Base-by-base conservation (phyloP, 768 basidiomycete species). In the Suillus hirtellus region DNA sequence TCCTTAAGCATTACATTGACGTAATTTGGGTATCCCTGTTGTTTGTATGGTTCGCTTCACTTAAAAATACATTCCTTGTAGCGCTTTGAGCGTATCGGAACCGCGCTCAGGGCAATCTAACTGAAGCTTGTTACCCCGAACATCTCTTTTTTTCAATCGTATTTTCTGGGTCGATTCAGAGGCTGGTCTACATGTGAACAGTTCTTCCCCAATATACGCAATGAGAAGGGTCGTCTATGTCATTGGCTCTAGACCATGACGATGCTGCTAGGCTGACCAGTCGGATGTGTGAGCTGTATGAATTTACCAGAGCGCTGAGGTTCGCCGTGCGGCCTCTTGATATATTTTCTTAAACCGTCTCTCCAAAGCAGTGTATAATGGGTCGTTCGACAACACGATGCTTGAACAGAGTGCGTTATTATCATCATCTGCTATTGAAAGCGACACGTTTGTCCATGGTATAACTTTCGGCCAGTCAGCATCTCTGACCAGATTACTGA, bases 91-190 rank as follows among this genome's bases (percentile, higher is more conserved):
- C 1, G 73, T 71, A 24, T 88, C 87, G 63, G 89, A 89, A 43
- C 77, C 5, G 79, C 78, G 2, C 84, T 82, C 40, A 89, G 73
- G 5, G 84, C 80, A 24, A 90, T 70, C 83, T 85, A 89, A 27
- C 82, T 80, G 71, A 31, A 31, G 31, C 5, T 31, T 60, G 81
- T 79, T 31, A 84, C 85, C 0, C 87, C 88, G 65, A 88, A 89
- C 11, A 67, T 64, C 31, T 31, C 31, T 31, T 31, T 31, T 71
- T 68, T 54, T 75, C 55, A 3, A 74, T 63, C 10, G 78, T 12
- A 87, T 64, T 61, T 79, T 70, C 81, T 84, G 89, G 2, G 86
- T 37, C n/a, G 2, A 54, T 37, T 11, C 10, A 54, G 34, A 54
- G n/a, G 34, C 14, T 49, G 34, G 71, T 1, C 77, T 77, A 44